phyloP scores from a whole-genome alignment of 2,329 filamentous ascomycete species.

The Pyrenochaeta sp. region DNA sequence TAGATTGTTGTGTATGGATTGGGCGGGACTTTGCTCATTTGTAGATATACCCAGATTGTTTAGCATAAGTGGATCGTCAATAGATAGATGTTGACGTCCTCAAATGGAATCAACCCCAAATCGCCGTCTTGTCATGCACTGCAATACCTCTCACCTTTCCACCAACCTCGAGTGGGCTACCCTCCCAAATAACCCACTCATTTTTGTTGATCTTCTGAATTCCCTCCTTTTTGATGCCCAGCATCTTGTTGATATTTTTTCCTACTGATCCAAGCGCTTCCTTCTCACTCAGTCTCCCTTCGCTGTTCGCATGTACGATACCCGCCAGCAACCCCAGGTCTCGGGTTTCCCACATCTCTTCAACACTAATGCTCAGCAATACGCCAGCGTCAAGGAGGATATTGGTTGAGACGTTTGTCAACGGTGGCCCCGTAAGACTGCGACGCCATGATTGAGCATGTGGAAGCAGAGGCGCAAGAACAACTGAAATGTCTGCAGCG shows the following conservation, averaged over 20 bases:
- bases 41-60: neutral
- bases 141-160: slow-evolving; percentile 55
- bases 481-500: slow-evolving; percentile 64
- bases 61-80: slow-evolving; percentile 2
- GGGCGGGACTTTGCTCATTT: neutral
- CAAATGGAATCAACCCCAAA: slow-evolving; percentile 15
- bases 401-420: slow-evolving; percentile 70
- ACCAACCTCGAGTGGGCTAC: slow-evolving; percentile 68
- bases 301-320: slow-evolving; percentile 66
- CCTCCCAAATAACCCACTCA: slow-evolving; percentile 71
- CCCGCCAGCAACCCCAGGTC: slow-evolving; percentile 69
- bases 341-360: slow-evolving; percentile 69
- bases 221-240: slow-evolving; percentile 56
- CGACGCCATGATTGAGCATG: slow-evolving; percentile 65
- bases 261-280: slow-evolving; percentile 67
- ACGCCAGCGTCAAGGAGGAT: slow-evolving; percentile 67
- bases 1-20: too few species aligned
- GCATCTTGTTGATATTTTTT: slow-evolving; percentile 64
- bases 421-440: slow-evolving; percentile 69
- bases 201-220: slow-evolving; percentile 21
- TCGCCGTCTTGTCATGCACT: slow-evolving; percentile 1
- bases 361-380: slow-evolving; percentile 64
- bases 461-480: slow-evolving; percentile 67
- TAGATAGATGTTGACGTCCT: neutral
- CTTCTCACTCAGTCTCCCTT: slow-evolving; percentile 62